Conservation (phyloP, 257 asterid species). For the Coffea canephora region DNA sequence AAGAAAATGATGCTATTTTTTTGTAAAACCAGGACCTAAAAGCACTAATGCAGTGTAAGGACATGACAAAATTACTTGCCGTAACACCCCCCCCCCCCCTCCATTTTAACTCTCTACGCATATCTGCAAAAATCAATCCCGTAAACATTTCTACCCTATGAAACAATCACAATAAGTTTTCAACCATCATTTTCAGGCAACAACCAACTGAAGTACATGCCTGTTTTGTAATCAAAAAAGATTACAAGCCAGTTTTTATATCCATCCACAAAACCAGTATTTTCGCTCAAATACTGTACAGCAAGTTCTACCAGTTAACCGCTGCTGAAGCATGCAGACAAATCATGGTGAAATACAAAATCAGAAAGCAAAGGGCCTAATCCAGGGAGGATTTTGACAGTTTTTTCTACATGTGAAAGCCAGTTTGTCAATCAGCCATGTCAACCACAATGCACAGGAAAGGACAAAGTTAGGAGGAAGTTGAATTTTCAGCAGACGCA, state of each 20-base stretch:
- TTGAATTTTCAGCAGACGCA: neutral
- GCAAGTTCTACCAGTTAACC: constrained; percentile 76
- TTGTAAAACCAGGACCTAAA: too few species aligned
- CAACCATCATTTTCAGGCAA: constrained; percentile 40
- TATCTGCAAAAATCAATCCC: neutral
- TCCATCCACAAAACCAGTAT: constrained; percentile 93
- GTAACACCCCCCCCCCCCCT: too few species aligned
- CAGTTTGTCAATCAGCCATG: constrained; percentile 4
- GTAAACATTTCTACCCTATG: neutral
- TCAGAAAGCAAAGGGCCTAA: neutral
- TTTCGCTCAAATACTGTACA: constrained; percentile 87
- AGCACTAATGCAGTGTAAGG: too few species aligned
- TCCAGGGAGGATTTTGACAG: neutral
- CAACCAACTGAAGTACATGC: constrained; percentile 27
- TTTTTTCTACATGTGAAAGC: neutral
- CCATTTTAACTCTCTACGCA: too few species aligned
- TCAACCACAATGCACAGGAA: neutral
- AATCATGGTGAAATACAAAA: neutral
- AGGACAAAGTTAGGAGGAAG: neutral
- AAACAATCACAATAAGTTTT: neutral
- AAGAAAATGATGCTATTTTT: too few species aligned
- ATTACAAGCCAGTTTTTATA: constrained; percentile 68
- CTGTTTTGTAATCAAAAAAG: too few species aligned
- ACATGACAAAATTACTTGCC: too few species aligned
- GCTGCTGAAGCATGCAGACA: constrained; percentile 29